Evolutionary conservation across 257 asterid genomes (phyloP).

Genomic region (Vinca minor): DNA sequence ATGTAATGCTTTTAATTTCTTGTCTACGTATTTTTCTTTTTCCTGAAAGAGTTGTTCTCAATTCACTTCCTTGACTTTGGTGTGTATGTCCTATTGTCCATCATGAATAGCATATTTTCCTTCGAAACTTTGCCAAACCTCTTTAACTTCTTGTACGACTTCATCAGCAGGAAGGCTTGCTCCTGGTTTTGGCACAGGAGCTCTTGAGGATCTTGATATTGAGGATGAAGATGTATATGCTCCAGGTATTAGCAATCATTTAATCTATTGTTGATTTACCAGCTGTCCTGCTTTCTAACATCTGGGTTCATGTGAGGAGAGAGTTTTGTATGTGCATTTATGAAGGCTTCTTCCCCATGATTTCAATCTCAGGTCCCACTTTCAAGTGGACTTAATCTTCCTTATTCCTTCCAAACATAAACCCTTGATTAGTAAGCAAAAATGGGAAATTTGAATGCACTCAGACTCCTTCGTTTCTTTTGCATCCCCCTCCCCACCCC

Average conservation of each 20-base stretch:
- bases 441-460: neutral
- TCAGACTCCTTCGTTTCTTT: neutral
- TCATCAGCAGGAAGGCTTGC: conserved; percentile 59
- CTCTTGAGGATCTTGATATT: conserved; percentile 86
- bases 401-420: neutral
- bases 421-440: neutral
- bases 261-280: neutral
- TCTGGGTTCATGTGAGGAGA: neutral
- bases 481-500: neutral
- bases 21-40: neutral
- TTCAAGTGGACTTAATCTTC: neutral
- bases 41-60: neutral
- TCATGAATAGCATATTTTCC: neutral
- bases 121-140: neutral
- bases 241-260: conserved; percentile 36
- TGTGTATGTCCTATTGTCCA: neutral
- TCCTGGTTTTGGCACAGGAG: conserved; percentile 97
- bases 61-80: neutral
- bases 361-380: neutral
- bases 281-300: neutral
- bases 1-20: conserved; percentile 22
- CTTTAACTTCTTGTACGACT: conserved; percentile 23
- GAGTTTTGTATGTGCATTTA: neutral
- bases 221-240: conserved; percentile 94
- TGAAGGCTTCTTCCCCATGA: neutral